A percentile compares a stretch with the other conserved stretches of the same genome.
Evolutionary conservation across 1,284 basidiomycete genomes (phyloP).

Genomic region (Agaricales sp.): DNA sequence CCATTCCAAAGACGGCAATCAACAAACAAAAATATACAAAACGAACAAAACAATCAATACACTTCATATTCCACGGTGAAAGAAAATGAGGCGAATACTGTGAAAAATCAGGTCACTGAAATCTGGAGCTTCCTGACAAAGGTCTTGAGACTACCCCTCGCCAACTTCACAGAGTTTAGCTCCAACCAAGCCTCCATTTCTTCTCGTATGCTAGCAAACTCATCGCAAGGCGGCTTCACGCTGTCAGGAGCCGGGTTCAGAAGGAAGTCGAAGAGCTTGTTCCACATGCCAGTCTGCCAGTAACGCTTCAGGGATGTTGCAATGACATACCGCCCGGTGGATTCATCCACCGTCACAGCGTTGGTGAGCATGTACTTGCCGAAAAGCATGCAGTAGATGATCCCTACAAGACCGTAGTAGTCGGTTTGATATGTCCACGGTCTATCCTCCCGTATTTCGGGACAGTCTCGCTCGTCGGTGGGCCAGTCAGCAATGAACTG

Average conservation of each 20-base stretch:
- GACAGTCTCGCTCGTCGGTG: constrained; percentile 81
- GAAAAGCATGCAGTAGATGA: constrained; percentile 93
- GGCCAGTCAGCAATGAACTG: constrained; percentile 85
- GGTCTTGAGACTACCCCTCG: constrained; percentile 79
- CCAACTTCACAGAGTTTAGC: constrained; percentile 65
- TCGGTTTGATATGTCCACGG: constrained; percentile 95
- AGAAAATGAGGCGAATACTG: background rate
- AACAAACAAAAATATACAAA: constrained; percentile 7
- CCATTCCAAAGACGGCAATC: too few species aligned
- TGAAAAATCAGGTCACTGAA: too few species aligned
- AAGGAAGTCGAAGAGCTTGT: constrained; percentile 72
- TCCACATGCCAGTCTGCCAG: constrained; percentile 92
- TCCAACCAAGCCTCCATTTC: constrained; percentile 89
- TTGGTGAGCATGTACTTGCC: constrained; percentile 86
- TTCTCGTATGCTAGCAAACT: constrained; percentile 51
- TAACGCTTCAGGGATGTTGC: constrained; percentile 83
- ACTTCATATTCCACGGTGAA: constrained; percentile 3
- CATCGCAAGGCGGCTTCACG: constrained; percentile 59
- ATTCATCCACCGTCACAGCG: constrained; percentile 30
- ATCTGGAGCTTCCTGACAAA: constrained; percentile 71
- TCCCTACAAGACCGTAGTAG: constrained; percentile 89
- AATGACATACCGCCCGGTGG: constrained; percentile 48
- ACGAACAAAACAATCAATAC: constrained; percentile 7
- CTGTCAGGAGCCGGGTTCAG: constrained; percentile 72
- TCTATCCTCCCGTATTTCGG: constrained; percentile 74